These are phyloP conservation scores for Trichoderma sp. DNA, from an alignment of 2,329 filamentous ascomycete species.

Conservation along the genomic window DNA sequence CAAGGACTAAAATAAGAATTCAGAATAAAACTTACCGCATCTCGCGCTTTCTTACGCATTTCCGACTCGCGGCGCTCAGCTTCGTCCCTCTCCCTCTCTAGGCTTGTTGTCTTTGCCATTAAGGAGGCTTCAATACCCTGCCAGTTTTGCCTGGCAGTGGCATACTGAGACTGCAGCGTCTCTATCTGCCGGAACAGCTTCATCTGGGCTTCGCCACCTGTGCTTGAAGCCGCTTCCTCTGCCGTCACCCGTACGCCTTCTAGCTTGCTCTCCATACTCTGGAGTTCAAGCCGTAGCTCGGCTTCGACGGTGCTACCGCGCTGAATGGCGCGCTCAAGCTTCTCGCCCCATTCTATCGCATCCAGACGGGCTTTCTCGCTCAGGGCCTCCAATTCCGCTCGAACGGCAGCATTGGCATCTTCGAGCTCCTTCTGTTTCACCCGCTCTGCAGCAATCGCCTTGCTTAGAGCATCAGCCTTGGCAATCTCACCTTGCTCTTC, in stretches of 20 bases:
- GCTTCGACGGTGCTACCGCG: slow-evolving; percentile 65
- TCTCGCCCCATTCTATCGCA: slow-evolving; percentile 69
- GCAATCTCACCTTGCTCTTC: slow-evolving; percentile 62
- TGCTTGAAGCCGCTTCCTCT: slow-evolving; percentile 84
- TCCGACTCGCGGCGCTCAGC: slow-evolving; percentile 79
- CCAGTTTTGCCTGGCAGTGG: slow-evolving; percentile 94
- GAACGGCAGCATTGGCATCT: slow-evolving; percentile 60
- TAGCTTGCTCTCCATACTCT: slow-evolving; percentile 81
- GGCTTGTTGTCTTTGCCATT: slow-evolving; percentile 67
- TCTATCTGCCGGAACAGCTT: slow-evolving; percentile 93
- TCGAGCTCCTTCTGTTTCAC: slow-evolving; percentile 55
- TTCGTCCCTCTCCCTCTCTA: slow-evolving; percentile 93
- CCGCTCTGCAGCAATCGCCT: slow-evolving; percentile 66
- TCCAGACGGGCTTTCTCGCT: slow-evolving; percentile 69
- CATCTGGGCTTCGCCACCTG: slow-evolving; percentile 77
- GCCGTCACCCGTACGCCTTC: slow-evolving; percentile 81
- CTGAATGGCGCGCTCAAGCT: slow-evolving; percentile 70
- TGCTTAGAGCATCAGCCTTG: slow-evolving; percentile 64
- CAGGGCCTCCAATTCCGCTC: slow-evolving; percentile 74
- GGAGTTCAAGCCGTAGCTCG: slow-evolving; percentile 75
- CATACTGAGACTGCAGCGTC: slow-evolving; percentile 91
- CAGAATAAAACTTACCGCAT: slow-evolving; percentile 62
- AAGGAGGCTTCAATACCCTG: slow-evolving; percentile 90
- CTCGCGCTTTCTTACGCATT: slow-evolving; percentile 82
- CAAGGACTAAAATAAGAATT: neutral